Conservation (phyloP, 192 early-diverging fungal species). For the Coemansia sp. region DNA sequence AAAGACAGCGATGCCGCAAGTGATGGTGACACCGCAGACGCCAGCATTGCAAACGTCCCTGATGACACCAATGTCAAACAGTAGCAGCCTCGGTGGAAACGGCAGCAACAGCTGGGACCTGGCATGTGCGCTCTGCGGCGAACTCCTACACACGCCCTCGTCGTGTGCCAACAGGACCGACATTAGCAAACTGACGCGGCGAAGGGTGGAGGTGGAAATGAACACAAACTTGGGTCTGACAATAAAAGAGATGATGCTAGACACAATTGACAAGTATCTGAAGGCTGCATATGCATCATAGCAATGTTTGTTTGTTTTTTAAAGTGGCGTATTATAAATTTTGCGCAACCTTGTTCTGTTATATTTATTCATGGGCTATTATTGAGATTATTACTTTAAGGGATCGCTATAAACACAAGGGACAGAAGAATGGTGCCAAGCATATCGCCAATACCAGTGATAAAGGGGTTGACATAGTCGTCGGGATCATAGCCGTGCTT, state of each 20-base stretch:
- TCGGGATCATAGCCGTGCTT: constrained; percentile 74
- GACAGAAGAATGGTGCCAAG: constrained; percentile 67
- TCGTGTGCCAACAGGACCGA: constrained; percentile 2
- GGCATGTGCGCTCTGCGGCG: constrained; percentile 22
- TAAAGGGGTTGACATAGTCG: constrained; percentile 60
- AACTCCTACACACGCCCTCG: constrained; percentile 7
- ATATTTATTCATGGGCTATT: too few relatives aligned
- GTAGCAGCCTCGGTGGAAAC: background rate
- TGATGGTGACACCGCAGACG: background rate
- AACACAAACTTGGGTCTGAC: constrained; percentile 6
- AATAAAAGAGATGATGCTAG: constrained; percentile 18
- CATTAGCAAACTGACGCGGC: constrained; percentile 7
- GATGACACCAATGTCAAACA: background rate
- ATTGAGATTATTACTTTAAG: background rate
- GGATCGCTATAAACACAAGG: constrained; percentile 26
- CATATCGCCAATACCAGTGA: constrained; percentile 70
- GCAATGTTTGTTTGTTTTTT: background rate
- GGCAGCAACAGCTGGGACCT: constrained; percentile 10
- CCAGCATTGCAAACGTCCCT: background rate
- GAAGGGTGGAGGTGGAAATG: constrained; percentile 11
- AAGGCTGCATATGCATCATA: background rate
- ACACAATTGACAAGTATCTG: constrained; percentile 19
- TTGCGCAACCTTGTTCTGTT: too few relatives aligned
- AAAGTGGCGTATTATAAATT: too few relatives aligned
- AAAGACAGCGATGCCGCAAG: background rate